These are phyloP conservation scores for Mortierella alpina DNA, from an alignment of 192 early-diverging fungal species.

Conservation along the genomic window DNA sequence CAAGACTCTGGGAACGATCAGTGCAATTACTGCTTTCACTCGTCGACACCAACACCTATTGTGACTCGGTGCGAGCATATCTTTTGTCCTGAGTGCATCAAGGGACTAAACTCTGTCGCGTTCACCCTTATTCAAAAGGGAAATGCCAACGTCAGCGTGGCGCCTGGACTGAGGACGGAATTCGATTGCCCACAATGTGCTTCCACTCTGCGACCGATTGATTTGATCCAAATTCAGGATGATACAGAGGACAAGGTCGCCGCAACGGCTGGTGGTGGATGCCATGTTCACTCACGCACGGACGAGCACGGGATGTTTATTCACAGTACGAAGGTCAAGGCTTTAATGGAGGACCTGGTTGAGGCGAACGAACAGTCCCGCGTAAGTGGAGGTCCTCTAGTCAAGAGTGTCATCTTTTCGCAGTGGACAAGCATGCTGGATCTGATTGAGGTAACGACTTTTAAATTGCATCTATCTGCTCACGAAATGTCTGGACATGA, in stretches of 20 bases:
- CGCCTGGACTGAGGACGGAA: slow-evolving; percentile 43
- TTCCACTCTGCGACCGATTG: slow-evolving; percentile 21
- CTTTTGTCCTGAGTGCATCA: slow-evolving; percentile 54
- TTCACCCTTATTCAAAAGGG: slow-evolving; percentile 41
- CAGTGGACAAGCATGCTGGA: slow-evolving; percentile 93
- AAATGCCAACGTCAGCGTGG: slow-evolving; percentile 34
- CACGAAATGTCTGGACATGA: too few relatives aligned
- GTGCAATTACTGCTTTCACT: slow-evolving; percentile 42
- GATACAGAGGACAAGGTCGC: slow-evolving; percentile 51
- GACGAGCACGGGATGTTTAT: slow-evolving; percentile 47
- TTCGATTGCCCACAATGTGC: slow-evolving; percentile 61
- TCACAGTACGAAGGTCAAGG: slow-evolving; percentile 64
- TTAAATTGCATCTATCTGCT: too few relatives aligned
- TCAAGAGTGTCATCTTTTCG: slow-evolving; percentile 93
- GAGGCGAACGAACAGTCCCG: slow-evolving; percentile 28
- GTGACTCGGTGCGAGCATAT: slow-evolving; percentile 55
- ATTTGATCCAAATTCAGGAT: slow-evolving; percentile 64
- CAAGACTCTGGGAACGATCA: slow-evolving; percentile 54
- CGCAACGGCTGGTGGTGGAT: slow-evolving; percentile 13
- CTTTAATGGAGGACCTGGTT: slow-evolving; percentile 56
- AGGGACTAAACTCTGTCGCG: slow-evolving; percentile 34
- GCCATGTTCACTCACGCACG: slow-evolving; percentile 20
- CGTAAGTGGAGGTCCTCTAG: slow-evolving; percentile 5
- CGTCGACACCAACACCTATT: slow-evolving; percentile 29
- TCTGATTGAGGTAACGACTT: slow-evolving; percentile 67